Evolutionary conservation across 208 protist genomes (phyloP), one percentile per base, ranked within the genome.

Genomic region (Leishmania mexicana): DNA sequence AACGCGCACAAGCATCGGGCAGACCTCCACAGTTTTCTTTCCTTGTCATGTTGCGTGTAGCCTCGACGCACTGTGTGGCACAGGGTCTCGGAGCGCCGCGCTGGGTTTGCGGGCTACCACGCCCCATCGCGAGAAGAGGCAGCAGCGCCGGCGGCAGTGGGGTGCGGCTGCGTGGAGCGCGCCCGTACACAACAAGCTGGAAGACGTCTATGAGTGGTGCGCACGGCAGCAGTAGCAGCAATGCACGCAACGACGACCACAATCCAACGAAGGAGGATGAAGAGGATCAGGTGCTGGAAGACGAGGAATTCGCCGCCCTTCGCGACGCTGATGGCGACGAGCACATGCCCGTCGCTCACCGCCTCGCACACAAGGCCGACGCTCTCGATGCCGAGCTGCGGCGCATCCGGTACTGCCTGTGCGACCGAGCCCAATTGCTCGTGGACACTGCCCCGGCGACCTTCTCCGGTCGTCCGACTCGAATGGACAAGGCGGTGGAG

Each of bases 301-400:
- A 97, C 73, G 94, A 97, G 81, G 92, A 96, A 78, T 94, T 96
- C 81, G 80, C 80, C 38, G 83, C 81, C 2, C 67, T 93, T 81
- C 81, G 77, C 31, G 83, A 86, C 6, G 79, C 81, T 11, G 87
- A 90, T 17, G 82, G 24, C 24, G 89, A 92, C 53, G 92, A 87
- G 53, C 87, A 88, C 77, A 75, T 94, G 80, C 88, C 91, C 4
- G n/a, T 92, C 24, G 65, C 76, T 4, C 76, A 92, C 60, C 84
- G 89, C 31, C 83, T 94, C 35, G 89, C 90, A 5, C 76, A 77
- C 75, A 95, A 92, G 78, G 90, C 90, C 7, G 87, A 94, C 73
- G 90, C 90, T 1, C 86, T 95, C 24, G 90, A 93, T 53, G 76
- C 75, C 8, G 93, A 96, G 53, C 81, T 94, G n/a, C 80, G 84